Evolutionary conservation across 257 asterid genomes (phyloP), one percentile per base, ranked within the genome.

Genomic region (Solanum sejunctum): DNA sequence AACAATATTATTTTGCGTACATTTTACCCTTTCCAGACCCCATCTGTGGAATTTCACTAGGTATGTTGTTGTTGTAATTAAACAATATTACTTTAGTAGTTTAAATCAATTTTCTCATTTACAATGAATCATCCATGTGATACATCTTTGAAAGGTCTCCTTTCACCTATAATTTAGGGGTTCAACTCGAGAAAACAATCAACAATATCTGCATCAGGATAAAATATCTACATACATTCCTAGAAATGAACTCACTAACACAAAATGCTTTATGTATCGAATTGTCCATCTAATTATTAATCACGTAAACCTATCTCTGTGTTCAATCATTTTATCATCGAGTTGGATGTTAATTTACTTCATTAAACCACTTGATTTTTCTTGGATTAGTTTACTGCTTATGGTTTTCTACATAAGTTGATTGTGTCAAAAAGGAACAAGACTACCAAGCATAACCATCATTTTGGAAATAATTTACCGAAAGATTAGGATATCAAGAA

Each of bases 141-240:
- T 61, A 2, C 67, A 61, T 21, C 16, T 61, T 58, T 58, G 13
- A 28, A 58, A 58, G 66, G 1, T 11, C 54, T 10, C 47, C 20
- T 54, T 54, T 55, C 3, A 16, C 21, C 5, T 7, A 17, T 17
- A 17, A 4, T 1, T 56, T 8, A 56, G 2, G 5, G 8, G 11
- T 56, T 56, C 5, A 3, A 56, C 1, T 3, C 5, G 11, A 15
- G 0, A 16, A 55, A 56, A 2, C 10, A 56, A 0, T 8, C 2
- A 0, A 21, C 8, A 57, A 57, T 18, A 0, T 20, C 4, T 56
- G 63, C 1, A 18, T 18, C 20, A 1, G 26, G 1, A 57, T 57
- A 57, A 10, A 57, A 1, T 45, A 2, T 45, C 49, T 45, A 8
- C 10, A 45, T 45, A 36, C 49, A 45, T 1, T 7, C 9, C 47